Conservation (phyloP, 108 stramenopile species). For the Nitzschia sp. region DNA sequence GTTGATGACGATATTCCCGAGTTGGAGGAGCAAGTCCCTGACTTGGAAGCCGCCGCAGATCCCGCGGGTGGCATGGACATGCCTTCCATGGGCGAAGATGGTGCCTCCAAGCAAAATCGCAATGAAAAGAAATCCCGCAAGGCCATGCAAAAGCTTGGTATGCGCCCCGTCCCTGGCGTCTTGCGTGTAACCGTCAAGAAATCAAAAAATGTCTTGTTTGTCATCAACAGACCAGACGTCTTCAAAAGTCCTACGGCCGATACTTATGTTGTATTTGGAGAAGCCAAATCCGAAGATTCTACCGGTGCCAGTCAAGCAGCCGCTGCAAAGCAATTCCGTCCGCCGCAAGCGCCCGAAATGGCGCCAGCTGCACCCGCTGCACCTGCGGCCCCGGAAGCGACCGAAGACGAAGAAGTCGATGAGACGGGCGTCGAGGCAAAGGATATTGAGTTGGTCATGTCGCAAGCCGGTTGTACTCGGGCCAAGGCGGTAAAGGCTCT, state of each 20-base stretch:
- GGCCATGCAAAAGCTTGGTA: constrained; percentile 97
- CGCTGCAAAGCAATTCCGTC: constrained; percentile 89
- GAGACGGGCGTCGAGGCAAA: constrained; percentile 94
- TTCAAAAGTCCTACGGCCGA: constrained; percentile 92
- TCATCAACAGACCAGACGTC: constrained; percentile 95
- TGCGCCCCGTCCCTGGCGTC: constrained; percentile 94
- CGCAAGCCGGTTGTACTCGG: constrained; percentile 84
- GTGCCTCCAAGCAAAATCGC: constrained; percentile 81
- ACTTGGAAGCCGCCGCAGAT: constrained; percentile 46
- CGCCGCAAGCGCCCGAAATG: constrained; percentile 52
- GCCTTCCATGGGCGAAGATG: constrained; percentile 14
- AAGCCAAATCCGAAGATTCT: constrained; percentile 97
- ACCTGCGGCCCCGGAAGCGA: constrained; percentile 40
- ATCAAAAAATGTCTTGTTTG: constrained; percentile 95
- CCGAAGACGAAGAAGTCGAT: constrained; percentile 84
- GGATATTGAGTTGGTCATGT: constrained; percentile 97
- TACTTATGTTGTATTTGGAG: constrained; percentile 98
- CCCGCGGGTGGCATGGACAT: constrained; percentile 43
- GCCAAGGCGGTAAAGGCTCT: constrained; percentile 93
- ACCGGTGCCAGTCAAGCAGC: constrained; percentile 75
- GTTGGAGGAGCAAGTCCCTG: constrained; percentile 70
- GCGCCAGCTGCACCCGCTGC: constrained; percentile 44
- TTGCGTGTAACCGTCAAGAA: constrained; percentile 97
- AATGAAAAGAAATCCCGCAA: constrained; percentile 99
- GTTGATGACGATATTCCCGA: constrained; percentile 80